These are phyloP conservation scores for Mycena albidolilacea DNA, from an alignment of 768 basidiomycete species.

Conservation along the genomic window DNA sequence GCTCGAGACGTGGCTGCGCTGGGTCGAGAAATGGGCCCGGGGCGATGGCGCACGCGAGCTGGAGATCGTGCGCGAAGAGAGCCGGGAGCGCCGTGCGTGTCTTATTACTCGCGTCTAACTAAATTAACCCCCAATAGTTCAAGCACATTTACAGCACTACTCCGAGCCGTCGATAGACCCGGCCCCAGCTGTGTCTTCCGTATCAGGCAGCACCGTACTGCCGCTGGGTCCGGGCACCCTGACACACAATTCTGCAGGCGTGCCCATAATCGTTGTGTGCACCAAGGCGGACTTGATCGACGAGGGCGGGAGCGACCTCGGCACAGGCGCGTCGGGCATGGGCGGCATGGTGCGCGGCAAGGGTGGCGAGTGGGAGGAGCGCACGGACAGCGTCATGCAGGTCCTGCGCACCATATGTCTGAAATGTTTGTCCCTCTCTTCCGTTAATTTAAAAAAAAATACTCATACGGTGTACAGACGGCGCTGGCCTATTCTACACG, in stretches of 20 bases:
- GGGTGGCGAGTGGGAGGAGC: slow-evolving; percentile 94
- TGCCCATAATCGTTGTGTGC: slow-evolving; percentile 91
- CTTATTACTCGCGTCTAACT: slow-evolving; percentile 19
- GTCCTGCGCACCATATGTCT: slow-evolving; percentile 93
- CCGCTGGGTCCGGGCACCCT: slow-evolving; percentile 90
- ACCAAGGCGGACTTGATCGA: slow-evolving; percentile 96
- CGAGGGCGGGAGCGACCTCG: slow-evolving; percentile 75
- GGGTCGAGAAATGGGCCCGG: slow-evolving; percentile 88
- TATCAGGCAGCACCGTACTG: slow-evolving; percentile 74
- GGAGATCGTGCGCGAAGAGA: slow-evolving; percentile 84
- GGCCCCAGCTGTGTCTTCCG: slow-evolving; percentile 70
- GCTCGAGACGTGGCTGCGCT: slow-evolving; percentile 85
- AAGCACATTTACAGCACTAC: slow-evolving; percentile 92
- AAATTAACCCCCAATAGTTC: slow-evolving; percentile 65
- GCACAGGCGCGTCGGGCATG: slow-evolving; percentile 85
- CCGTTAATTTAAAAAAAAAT: no score
- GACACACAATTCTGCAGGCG: slow-evolving; percentile 87
- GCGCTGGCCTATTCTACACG: slow-evolving; percentile 93
- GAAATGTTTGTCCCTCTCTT: slow-evolving; percentile 76
- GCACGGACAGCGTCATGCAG: slow-evolving; percentile 96
- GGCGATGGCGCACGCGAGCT: slow-evolving; percentile 80
- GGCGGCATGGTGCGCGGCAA: slow-evolving; percentile 94
- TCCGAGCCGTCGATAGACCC: slow-evolving; percentile 83
- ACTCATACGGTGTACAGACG: slow-evolving; percentile 76
- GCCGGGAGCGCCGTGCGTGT: slow-evolving; percentile 83